Percentiles rank a stretch among this genome's conserved stretches.
Evolutionary conservation across 2,329 filamentous ascomycete species (phyloP).

Genomic region (Cladosporium cucumerinum): DNA sequence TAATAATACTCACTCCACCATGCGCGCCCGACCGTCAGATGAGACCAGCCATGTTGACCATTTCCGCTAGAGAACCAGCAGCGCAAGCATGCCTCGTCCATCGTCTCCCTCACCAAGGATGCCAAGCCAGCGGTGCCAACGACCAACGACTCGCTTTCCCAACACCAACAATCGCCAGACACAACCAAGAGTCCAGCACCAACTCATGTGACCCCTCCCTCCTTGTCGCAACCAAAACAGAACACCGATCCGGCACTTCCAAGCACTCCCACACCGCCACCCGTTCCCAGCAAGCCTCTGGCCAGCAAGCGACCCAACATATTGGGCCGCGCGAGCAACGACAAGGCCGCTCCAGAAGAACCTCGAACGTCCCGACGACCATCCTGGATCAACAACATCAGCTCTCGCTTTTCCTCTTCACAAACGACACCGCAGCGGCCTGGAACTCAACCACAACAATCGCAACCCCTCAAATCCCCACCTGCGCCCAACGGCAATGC

Average conservation of each 20-base stretch:
- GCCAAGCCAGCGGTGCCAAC: conserved; percentile 15
- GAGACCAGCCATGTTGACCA: conserved; percentile 22
- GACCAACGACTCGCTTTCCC: conserved; percentile 15
- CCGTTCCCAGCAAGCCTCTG: conserved; percentile 26
- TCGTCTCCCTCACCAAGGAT: conserved; percentile 1
- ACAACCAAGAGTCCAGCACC: conserved; percentile 5
- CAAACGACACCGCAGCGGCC: conserved; percentile 25
- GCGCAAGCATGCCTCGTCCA: conserved; percentile 13
- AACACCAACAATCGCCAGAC: conserved; percentile 1
- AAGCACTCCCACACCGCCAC: conserved; percentile 20
- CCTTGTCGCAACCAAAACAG: conserved; percentile 11
- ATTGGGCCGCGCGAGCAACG: conserved; percentile 39
- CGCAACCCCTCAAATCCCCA: conserved; percentile 16
- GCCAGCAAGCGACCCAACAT: conserved; percentile 39
- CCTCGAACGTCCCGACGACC: conserved; percentile 46
- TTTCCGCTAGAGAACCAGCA: conserved; percentile 15
- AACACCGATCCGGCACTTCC: conserved; percentile 11
- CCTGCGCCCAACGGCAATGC: conserved; percentile 51
- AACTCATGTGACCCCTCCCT: conserved; percentile 10
- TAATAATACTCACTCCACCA: background rate
- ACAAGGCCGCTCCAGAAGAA: conserved; percentile 32
- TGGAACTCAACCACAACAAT: conserved; percentile 16
- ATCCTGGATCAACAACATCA: conserved; percentile 92
- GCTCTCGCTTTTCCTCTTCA: conserved; percentile 74
- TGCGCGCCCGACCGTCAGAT: conserved; percentile 22